phyloP scores from a whole-genome alignment of 345 rosid species.

The Diplotaxis tenuifolia region DNA sequence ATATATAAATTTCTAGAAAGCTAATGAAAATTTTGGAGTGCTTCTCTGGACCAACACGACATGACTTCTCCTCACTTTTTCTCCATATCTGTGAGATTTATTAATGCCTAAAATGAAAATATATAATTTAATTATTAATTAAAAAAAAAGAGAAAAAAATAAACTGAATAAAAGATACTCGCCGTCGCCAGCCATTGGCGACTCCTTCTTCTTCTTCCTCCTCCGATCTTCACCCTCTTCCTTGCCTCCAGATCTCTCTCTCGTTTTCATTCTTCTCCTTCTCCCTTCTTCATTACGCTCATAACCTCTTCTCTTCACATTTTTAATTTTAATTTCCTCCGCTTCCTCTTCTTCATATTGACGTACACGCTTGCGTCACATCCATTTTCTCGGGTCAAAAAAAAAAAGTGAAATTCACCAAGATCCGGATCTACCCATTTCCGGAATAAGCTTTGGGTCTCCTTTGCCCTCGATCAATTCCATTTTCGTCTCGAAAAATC shows the following conservation, averaged over 20 bases:
- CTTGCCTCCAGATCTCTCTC: constrained; percentile 25
- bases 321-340: neutral
- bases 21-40: constrained; percentile 12
- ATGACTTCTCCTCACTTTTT: constrained; percentile 31
- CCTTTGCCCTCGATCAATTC: constrained; percentile 13
- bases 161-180: constrained; percentile 28
- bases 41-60: constrained; percentile 36
- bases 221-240: constrained; percentile 19
- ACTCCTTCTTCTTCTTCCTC: constrained; percentile 24
- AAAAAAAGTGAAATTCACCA: constrained; percentile 1
- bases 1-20: constrained; percentile 16
- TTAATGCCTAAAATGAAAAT: constrained; percentile 7
- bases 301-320: neutral
- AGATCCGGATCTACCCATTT: constrained; percentile 33
- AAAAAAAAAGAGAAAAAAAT: neutral
- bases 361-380: constrained; percentile 30
- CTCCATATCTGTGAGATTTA: constrained; percentile 2
- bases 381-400: neutral
- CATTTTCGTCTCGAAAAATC: neutral
- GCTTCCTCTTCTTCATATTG: constrained; percentile 15
- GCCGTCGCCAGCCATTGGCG: constrained; percentile 44
- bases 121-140: neutral
- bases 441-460: constrained; percentile 6
- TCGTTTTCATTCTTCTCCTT: constrained; percentile 10
- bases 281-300: constrained; percentile 13